Evolutionary conservation across 768 basidiomycete genomes (phyloP), one percentile per base, ranked within the genome.

Genomic region (Suillus fuscotomentosus): DNA sequence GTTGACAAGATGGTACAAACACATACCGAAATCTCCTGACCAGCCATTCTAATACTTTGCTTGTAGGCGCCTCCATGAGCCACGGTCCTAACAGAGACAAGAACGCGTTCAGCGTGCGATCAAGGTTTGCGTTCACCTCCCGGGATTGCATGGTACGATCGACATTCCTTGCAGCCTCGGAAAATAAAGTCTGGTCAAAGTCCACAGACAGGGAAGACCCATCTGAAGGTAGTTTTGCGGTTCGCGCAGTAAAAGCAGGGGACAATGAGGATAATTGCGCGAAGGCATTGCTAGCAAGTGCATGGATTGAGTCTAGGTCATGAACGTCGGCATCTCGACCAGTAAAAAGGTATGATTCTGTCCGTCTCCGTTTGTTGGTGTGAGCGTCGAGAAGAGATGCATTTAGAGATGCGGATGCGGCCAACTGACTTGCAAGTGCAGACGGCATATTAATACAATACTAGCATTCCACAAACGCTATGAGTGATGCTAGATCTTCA

Each of bases 11-110:
- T 3, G 11, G n/a, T 17, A 65, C 8, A 15, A 22, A 1, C 3
- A 17, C 86, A 48, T 67, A 94, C 96, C 96, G 88, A 77, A 98
- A 97, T 63, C 95, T 82, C 70, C 93, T 82, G 3, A 99, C 94
- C 31, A 99, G 84, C 97, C 97, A 99, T 71, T 99, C 97, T 34
- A 99, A 72, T 10, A 93, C 85, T 74, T 91, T 95, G 22, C 88
- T 89, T 0, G 93, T 85, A 0, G 94, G 91, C 41, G 86, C 80
- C 47, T 97, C 89, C 78, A 94, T 82, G 50, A 99, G 76, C 81
- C 91, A 92, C 10, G 88, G 89, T 3, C 93, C 92, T 17, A 99
- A 80, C 50, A 89, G 75, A 48, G 84, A 77, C 51, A 98, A 71
- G 70, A 94, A 91, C 8, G 78, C 79, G 24, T 81, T 80, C 63